Percentiles rank a stretch among this genome's conserved stretches.
These are phyloP conservation scores for Alternaria metachromatica DNA, from an alignment of 2,329 filamentous ascomycete genomes.

Conservation along the genomic window DNA sequence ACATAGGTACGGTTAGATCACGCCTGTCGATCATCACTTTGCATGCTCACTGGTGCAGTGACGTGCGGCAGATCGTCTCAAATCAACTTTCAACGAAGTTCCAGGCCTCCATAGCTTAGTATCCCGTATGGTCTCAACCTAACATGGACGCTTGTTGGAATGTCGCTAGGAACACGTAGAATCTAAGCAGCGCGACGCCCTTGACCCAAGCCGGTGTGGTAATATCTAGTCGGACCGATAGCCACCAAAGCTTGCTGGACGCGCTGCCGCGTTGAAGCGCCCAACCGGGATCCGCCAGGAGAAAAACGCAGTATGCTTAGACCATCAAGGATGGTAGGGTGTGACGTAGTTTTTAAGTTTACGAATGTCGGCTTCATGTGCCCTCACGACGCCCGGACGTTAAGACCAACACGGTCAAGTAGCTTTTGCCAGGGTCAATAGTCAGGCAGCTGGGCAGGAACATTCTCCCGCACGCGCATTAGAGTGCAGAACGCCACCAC, in stretches of 20 bases:
- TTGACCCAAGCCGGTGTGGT: constrained; percentile 34
- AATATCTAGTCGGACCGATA: constrained; percentile 44
- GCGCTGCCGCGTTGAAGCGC: constrained; percentile 32
- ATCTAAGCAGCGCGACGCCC: constrained; percentile 26
- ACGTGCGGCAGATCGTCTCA: constrained; percentile 20
- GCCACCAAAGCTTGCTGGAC: constrained; percentile 29
- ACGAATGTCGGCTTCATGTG: constrained; percentile 7
- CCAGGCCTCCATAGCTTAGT: constrained; percentile 32
- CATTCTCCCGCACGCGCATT: constrained; percentile 23
- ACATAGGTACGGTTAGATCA: constrained; percentile 18
- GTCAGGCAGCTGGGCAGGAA: constrained; percentile 16
- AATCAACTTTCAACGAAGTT: constrained; percentile 26
- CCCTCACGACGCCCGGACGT: constrained; percentile 1
- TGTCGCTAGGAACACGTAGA: constrained; percentile 23
- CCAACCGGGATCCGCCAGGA: constrained; percentile 21
- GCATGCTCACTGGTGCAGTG: constrained; percentile 19
- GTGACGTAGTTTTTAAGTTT: constrained; percentile 34
- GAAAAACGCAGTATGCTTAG: constrained; percentile 12
- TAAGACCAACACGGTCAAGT: constrained; percentile 6
- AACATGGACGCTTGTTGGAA: constrained; percentile 24
- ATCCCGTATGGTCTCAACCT: constrained; percentile 23
- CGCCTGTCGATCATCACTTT: constrained; percentile 22
- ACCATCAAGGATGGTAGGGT: constrained; percentile 13
- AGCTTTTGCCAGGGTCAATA: not conserved
- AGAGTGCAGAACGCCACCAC: constrained; percentile 11